Base-by-base conservation (phyloP, 1,284 basidiomycete species). In the Cryptococcus wingfieldii region DNA sequence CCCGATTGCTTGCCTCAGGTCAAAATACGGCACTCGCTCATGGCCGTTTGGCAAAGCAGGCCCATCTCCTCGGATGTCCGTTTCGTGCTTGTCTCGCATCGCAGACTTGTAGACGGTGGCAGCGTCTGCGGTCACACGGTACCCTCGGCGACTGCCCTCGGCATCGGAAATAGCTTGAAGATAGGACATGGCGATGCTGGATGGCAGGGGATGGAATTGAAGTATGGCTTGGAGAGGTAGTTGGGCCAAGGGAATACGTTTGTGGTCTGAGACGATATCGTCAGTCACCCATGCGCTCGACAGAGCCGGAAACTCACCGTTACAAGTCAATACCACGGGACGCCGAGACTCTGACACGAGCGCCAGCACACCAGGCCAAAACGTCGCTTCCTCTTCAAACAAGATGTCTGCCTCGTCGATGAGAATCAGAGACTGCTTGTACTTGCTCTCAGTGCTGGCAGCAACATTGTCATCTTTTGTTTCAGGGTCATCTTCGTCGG, bases 381-480 rank as follows among this genome's bases (percentile, higher is more conserved):
- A 98, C 42, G 87, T 89, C 42, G 79, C 80, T 72, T 98, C 95
- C 51, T 94, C 90, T 61, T 86, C 86, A 77, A 86, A 98, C 42
- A 98, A 78, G 39, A 98, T 83, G 74, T 99, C 96, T 8, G 90
- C 95, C 72, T 98, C 96, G 75, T 99, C 96, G n/a, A 99, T 79
- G 37, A 99, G 80, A 63, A 98, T 89, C 48, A 96, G 76, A 1
- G 90, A 94, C 76, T 99, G 95, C 47, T 83, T 81, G 49, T 87
- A 69, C 25, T 59, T 66, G 7, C 34, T 38, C 47, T 38, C 45
- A 18, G 14, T 3, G 14, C 7, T 13, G 27, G 23, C 47, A 19
- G 12, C 18, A 28, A 31, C 51, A 27, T 47, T 37, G 14, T 27
- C n/a, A 8, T 13, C 45, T 12, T 19, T 6, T 5, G 19, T 28